Base-by-base conservation (phyloP, 2,329 filamentous ascomycete species). In the Ophiostoma fasciatum region DNA sequence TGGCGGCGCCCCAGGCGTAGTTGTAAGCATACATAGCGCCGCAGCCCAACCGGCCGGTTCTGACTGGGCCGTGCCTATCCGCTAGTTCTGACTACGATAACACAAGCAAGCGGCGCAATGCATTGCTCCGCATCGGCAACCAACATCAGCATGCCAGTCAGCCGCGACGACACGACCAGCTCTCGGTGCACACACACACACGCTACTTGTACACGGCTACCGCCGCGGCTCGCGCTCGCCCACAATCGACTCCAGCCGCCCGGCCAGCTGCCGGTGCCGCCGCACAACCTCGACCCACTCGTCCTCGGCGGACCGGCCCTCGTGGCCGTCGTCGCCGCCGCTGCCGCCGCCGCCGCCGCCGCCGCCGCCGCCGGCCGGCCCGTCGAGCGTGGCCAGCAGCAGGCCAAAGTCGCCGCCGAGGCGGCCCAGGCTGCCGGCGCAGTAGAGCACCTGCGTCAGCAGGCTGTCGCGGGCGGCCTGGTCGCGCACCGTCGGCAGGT, bases 401-500 rank as follows among this genome's bases (percentile, higher is more conserved):
- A 94, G 71, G 38, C 87, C 80, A 57, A 98, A 98, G 54, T 98
- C 90, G 2, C 83, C 87, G 3, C 90, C 90, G 0, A 96, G 61
- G 31, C 90, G 71, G 1, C 88, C 88, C 33, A 98, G 61, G 57
- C 87, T 94, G 31, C 84, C 82, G 1, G 88, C 87, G 48, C 85
- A 93, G 57, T 94, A 96, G 8, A 96, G 61, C 0, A 94, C 82
- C 53, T 96, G 88, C 0, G 87, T 96, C 26, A 94, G 60, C 37
- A 96, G 66, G 50, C 84, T 93, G 52, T 96, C 88, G 22, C 85
- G 66, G 0, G 82, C 78, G 18, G 78, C 71, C 43, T 78, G 77
- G 49, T 94, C 87, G 45, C 71, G 73, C 4, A 96, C 74, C 33
- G 81, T 83, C 0, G 85, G 82, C 3, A 96, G 63, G 53, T 94